Conservation (phyloP, 2,329 filamentous ascomycete genomes). For the Fusarium annulatum region DNA sequence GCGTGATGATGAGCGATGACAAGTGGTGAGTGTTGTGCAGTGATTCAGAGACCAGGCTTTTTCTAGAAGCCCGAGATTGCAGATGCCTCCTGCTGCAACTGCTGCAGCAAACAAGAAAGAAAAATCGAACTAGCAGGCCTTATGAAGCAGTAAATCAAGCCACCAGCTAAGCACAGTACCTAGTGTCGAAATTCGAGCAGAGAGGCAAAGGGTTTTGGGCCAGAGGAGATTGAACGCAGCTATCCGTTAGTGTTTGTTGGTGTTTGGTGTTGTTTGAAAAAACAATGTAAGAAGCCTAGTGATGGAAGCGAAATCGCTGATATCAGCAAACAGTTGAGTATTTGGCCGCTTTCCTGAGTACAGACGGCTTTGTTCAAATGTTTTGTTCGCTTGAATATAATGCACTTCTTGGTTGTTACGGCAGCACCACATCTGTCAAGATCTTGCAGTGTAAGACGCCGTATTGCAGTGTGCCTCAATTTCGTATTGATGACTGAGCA, state of each 20-base stretch:
- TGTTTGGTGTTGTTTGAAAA: slow-evolving; percentile 3
- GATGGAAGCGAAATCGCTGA: background rate
- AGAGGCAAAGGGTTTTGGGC: too few species aligned
- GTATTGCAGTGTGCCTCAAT: background rate
- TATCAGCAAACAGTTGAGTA: background rate
- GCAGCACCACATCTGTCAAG: background rate
- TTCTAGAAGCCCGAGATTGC: background rate
- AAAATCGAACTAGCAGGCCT: background rate
- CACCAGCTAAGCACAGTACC: background rate
- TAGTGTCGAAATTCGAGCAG: background rate
- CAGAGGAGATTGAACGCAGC: background rate
- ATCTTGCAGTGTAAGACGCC: background rate
- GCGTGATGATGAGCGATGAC: background rate
- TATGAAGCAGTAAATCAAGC: background rate
- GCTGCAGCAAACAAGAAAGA: background rate
- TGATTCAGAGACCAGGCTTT: slow-evolving; percentile 19
- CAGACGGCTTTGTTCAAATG: background rate
- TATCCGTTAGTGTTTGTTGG: slow-evolving; percentile 5
- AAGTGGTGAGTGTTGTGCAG: background rate
- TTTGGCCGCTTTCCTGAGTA: background rate
- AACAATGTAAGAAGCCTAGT: background rate
- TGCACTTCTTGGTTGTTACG: background rate
- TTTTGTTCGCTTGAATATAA: background rate
- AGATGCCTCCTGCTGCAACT: background rate
- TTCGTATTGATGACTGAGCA: background rate